These are phyloP conservation scores for Arthrobotrys megalospora DNA, from an alignment of 2,329 filamentous ascomycete species.

Conservation along the genomic window DNA sequence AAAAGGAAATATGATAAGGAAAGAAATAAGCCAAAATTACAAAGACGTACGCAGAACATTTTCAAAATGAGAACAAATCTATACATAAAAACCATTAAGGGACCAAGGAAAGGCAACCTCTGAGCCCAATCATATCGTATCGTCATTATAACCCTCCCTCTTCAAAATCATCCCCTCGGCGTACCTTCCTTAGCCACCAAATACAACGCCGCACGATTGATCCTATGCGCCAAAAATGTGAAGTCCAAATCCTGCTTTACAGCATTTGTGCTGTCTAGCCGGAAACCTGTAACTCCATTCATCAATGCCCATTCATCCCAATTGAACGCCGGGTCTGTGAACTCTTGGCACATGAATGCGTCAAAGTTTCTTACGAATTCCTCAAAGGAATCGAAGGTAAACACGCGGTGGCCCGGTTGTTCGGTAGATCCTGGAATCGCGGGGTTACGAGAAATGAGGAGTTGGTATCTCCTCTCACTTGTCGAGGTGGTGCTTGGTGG, in stretches of 20 bases:
- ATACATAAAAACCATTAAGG: background rate
- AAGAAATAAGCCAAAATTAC: no score
- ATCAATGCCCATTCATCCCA: conserved; percentile 54
- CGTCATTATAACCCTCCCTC: no score
- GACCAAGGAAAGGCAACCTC: background rate
- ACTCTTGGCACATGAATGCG: conserved; percentile 35
- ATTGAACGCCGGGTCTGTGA: conserved; percentile 40
- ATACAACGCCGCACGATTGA: conserved; percentile 43
- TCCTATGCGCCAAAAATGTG: conserved; percentile 43
- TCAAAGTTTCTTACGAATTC: conserved; percentile 48
- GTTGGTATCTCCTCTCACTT: conserved; percentile 34
- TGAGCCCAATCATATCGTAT: background rate
- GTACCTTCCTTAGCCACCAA: conserved; percentile 36
- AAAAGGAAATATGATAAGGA: no score
- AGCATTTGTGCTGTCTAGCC: conserved; percentile 18
- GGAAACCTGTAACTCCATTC: conserved; percentile 37
- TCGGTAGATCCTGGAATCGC: conserved; percentile 35
- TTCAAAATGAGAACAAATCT: background rate
- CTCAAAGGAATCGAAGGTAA: conserved; percentile 41
- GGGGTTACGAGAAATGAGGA: conserved; percentile 49
- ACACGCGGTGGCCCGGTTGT: conserved; percentile 30
- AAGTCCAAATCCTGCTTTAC: conserved; percentile 47
- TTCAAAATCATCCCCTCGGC: background rate
- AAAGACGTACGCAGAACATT: no score
- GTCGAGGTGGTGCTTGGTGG: conserved; percentile 26